Conservation (phyloP, 108 stramenopile species). For the Mediolabrus comicus region DNA sequence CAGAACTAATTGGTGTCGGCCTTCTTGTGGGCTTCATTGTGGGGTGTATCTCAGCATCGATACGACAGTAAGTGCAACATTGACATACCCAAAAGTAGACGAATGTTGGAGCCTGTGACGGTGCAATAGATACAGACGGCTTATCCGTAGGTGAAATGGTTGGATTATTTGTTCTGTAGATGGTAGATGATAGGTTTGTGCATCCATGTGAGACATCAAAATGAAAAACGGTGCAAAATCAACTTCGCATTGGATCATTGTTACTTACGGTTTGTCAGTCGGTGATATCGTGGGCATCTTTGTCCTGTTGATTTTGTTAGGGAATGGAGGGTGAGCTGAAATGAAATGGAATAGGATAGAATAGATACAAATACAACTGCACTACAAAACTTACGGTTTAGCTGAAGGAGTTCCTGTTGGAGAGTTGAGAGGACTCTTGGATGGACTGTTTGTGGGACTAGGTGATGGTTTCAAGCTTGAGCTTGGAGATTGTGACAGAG, state of each 20-base stretch:
- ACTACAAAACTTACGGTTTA: neutral
- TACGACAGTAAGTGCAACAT: neutral
- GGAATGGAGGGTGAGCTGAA: no score
- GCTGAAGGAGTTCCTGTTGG: neutral
- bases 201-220: no score
- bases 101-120: neutral
- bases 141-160: neutral
- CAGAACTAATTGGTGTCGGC: neutral
- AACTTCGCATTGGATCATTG: no score
- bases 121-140: neutral
- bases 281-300: no score
- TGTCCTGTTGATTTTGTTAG: no score
- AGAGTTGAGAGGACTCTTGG: neutral
- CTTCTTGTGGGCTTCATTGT: constrained; percentile 4
- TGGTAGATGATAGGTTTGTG: no score
- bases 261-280: no score
- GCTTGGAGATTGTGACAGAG: neutral
- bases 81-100: neutral
- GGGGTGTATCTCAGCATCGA: constrained; percentile 2
- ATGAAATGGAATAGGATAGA: no score
- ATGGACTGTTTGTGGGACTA: neutral
- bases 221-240: no score
- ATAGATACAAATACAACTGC: no score
- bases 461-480: neutral
- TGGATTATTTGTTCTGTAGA: neutral